Evolutionary conservation across 2,329 filamentous ascomycete genomes (phyloP).

Genomic region (Colletotrichum tofieldiae): DNA sequence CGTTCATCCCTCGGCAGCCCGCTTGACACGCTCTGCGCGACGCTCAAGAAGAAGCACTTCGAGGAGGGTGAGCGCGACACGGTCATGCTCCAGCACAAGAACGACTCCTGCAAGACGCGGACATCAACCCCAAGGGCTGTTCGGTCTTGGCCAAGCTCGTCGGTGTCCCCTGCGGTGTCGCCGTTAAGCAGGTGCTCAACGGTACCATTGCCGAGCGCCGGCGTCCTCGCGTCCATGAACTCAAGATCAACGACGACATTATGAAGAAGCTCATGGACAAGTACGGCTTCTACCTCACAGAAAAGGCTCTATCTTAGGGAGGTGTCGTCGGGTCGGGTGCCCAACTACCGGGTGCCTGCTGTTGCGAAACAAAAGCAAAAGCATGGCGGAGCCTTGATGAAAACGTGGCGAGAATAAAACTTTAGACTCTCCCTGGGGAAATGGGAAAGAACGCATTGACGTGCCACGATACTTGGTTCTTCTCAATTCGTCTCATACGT

Average conservation of each 20-base stretch:
- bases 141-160: conserved; percentile 88
- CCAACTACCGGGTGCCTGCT: neutral
- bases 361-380: neutral
- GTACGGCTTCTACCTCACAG: conserved; percentile 80
- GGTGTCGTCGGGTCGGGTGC: neutral
- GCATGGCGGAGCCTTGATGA: neutral
- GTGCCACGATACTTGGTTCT: neutral
- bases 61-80: conserved; percentile 87
- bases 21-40: conserved; percentile 79
- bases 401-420: neutral
- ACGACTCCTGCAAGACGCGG: conserved; percentile 82
- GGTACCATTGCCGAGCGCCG: conserved; percentile 80
- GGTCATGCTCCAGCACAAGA: conserved; percentile 83
- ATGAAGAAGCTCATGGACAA: conserved; percentile 85
- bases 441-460: neutral
- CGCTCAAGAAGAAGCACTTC: conserved; percentile 92
- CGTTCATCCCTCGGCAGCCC: conserved; percentile 85
- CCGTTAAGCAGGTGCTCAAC: conserved; percentile 84
- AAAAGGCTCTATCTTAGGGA: conserved; percentile 71
- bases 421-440: neutral
- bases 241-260: conserved; percentile 79
- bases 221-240: conserved; percentile 84
- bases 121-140: conserved; percentile 87
- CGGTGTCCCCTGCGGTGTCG: conserved; percentile 73
- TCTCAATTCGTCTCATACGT: neutral